A percentile compares a stretch with the other conserved stretches of the same genome.
Conservation (phyloP, 2,329 filamentous ascomycete species). For the Coniochaeta sp. region DNA sequence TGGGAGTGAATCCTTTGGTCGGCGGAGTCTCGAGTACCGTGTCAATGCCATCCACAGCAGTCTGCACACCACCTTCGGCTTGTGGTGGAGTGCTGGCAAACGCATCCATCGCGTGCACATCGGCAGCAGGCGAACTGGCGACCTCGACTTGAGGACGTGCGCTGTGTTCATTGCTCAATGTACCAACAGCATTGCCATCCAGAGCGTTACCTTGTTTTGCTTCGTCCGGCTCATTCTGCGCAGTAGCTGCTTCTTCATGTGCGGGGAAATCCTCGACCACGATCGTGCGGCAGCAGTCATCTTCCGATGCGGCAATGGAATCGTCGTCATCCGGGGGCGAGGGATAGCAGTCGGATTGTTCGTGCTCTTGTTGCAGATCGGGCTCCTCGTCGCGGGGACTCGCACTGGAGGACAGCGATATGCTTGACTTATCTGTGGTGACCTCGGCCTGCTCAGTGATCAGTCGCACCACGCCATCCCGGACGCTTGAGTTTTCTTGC, state of each 20-base stretch:
- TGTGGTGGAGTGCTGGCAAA: neutral
- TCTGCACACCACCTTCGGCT: neutral
- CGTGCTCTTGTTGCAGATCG: neutral
- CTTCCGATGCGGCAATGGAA: constrained; percentile 1
- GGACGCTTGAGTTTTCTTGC: neutral
- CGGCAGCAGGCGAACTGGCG: neutral
- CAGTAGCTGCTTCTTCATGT: neutral
- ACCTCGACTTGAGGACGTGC: neutral
- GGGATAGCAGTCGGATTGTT: neutral
- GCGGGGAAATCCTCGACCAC: neutral
- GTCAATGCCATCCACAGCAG: neutral
- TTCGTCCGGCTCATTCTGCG: neutral
- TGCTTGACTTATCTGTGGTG: neutral
- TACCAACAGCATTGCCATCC: neutral
- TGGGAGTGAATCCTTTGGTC: constrained; percentile 15
- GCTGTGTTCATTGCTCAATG: neutral
- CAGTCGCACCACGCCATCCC: neutral
- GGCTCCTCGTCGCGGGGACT: neutral
- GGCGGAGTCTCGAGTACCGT: neutral
- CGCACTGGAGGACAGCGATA: neutral
- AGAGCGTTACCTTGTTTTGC: neutral
- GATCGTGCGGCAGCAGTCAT: neutral
- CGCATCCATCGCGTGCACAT: neutral
- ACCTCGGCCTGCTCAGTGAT: neutral
- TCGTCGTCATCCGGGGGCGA: neutral